A percentile compares a stretch with the other conserved stretches of the same genome.
phyloP scores from a whole-genome alignment of 1,284 basidiomycete genomes.

The Retiboletus flavoniger region DNA sequence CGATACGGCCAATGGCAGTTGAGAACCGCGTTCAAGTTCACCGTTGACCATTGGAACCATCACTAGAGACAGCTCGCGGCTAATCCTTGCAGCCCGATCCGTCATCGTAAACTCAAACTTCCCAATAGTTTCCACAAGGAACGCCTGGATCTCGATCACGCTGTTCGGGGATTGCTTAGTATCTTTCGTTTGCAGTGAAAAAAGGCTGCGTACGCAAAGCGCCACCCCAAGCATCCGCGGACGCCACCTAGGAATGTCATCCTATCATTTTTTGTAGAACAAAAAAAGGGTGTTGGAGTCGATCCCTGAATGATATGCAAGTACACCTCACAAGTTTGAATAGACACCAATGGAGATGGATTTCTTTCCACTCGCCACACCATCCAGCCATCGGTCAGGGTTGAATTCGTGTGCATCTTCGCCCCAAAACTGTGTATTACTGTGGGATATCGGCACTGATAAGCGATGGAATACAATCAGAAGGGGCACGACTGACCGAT shows the following conservation, averaged over 20 bases:
- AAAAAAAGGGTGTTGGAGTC: constrained; percentile 1
- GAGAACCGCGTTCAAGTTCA: constrained; percentile 43
- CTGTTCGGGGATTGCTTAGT: constrained; percentile 21
- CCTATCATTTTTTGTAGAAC: constrained; percentile 21
- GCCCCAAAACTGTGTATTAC: constrained; percentile 49
- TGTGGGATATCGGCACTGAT: constrained; percentile 15
- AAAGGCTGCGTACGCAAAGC: constrained; percentile 37
- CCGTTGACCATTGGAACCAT: constrained; percentile 50
- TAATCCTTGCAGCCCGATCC: constrained; percentile 38
- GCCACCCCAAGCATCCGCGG: constrained; percentile 49
- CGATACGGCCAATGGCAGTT: constrained; percentile 49
- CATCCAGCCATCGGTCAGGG: constrained; percentile 49
- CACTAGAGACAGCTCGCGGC: constrained; percentile 42
- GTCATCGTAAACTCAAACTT: constrained; percentile 48
- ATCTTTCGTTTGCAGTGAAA: neutral
- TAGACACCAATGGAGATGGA: constrained; percentile 45
- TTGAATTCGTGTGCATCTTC: constrained; percentile 50
- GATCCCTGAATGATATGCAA: neutral
- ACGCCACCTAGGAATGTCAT: constrained; percentile 47
- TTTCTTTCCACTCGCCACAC: constrained; percentile 35
- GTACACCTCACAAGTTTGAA: constrained; percentile 47
- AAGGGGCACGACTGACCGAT: constrained; percentile 29
- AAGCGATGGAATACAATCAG: neutral
- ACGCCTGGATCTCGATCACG: constrained; percentile 49
- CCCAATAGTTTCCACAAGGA: constrained; percentile 48